Evolutionary conservation across 345 rosid genomes (phyloP).

Genomic region (Salix caprea): DNA sequence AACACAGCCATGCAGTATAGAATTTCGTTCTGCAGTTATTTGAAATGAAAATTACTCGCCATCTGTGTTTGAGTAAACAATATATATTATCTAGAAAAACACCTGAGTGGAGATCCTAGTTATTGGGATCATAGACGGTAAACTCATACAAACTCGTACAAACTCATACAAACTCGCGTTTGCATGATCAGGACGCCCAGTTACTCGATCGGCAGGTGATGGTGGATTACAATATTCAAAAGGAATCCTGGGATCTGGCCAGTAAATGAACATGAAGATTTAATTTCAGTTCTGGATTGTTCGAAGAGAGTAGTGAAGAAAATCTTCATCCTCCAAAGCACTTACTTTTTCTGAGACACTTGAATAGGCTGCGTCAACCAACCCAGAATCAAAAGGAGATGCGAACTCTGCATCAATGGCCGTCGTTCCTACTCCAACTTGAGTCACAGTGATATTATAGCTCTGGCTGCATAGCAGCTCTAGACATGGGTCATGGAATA

Average conservation of each 20-base stretch:
- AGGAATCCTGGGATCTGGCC: conserved; percentile 73
- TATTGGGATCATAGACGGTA: conserved; percentile 64
- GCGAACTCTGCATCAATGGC: conserved; percentile 48
- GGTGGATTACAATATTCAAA: conserved; percentile 56
- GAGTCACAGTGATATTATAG: conserved; percentile 60
- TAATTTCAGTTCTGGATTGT: neutral
- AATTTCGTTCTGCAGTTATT: conserved; percentile 46
- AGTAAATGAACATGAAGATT: conserved; percentile 23
- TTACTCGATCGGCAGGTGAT: neutral
- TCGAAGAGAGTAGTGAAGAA: neutral
- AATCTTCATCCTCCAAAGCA: conserved; percentile 10
- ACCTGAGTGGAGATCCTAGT: conserved; percentile 67
- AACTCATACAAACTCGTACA: neutral
- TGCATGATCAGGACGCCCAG: conserved; percentile 39
- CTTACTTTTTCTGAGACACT: conserved; percentile 57
- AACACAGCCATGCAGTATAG: conserved; percentile 68
- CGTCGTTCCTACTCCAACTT: conserved; percentile 59
- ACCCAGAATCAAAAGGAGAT: conserved; percentile 77
- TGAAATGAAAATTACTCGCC: neutral
- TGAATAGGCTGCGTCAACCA: conserved; percentile 56
- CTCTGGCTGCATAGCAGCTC: conserved; percentile 51
- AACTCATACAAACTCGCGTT: conserved; percentile 40
- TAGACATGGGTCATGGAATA: conserved; percentile 7
- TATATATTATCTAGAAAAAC: neutral
- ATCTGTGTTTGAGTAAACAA: conserved; percentile 1